Base-by-base conservation (phyloP, 2,329 filamentous ascomycete species). In the Sporothrix curviconia region DNA sequence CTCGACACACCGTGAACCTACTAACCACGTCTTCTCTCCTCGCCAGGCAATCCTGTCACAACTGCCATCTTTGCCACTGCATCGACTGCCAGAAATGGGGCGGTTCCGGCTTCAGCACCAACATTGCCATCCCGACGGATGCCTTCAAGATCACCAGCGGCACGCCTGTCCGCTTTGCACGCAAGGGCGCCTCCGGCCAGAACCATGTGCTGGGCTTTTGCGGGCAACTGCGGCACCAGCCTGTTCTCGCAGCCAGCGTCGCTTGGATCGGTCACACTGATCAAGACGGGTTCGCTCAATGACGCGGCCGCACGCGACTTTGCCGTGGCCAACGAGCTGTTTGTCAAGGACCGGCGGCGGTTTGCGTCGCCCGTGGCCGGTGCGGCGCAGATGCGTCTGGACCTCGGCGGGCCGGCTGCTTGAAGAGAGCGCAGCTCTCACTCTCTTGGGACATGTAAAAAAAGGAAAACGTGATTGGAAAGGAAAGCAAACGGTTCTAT, bases 51-150 rank as follows among this genome's bases (percentile, higher is more conserved):
- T n/a, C 44, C 44, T 8, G 25, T 34, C 28, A 32, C 30, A 3
- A 49, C 44, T 3, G 44, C 44, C 14, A 5, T 49, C 25, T 49
- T n/a, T n/a, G 44, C 44, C 44, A 49, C 44, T 49, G 44, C 28
- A 49, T 28, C 12, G 44, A 49, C 28, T 49, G 44, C 15, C 44
- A 49, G 44, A 49, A 49, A n/a, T 49, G 44, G 44, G n/a, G 28
- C 17, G 44, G 44, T 11, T n/a, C 25, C 8, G 30, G 28, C 44
- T 34, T 28, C 44, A 34, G 25, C 25, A 17, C 44, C 25, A 49
- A 34, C 30, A 4, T 49, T 9, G 44, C 44, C n/a, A 34, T 49
- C 8, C 2, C 44, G 15, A 44, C 42, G 6, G 42, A 44, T 12
- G 22, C 42, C 4, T 15, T 44, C 2, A 25, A 12, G 11, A 28